A percentile compares a stretch with the other conserved stretches of the same genome.
Conservation (phyloP, 2,329 filamentous ascomycete species). For the Colletotrichum magnum region DNA sequence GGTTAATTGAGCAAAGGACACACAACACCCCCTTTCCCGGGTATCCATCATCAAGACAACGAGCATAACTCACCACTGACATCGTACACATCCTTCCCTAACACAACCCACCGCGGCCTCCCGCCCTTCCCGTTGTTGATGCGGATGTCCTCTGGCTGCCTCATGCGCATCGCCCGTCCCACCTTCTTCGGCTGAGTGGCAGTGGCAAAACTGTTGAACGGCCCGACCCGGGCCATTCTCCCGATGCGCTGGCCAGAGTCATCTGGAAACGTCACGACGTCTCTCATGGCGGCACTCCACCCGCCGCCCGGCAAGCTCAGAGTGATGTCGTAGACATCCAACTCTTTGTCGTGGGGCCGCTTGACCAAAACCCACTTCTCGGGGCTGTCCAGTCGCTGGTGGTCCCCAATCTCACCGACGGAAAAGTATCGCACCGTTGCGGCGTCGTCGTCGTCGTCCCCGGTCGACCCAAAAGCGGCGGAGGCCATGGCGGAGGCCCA, state of each 20-base stretch:
- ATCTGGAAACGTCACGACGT: neutral
- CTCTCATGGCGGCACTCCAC: neutral
- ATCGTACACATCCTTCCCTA: neutral
- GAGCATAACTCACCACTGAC: neutral
- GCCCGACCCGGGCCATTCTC: neutral
- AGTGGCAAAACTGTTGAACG: neutral
- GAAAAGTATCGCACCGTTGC: neutral
- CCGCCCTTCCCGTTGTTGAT: slow-evolving; percentile 8
- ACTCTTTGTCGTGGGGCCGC: neutral
- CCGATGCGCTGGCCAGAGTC: no score
- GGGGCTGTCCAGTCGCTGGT: neutral
- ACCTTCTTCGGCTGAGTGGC: neutral
- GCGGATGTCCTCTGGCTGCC: neutral
- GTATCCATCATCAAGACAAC: neutral
- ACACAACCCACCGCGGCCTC: neutral
- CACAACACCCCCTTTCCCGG: no score
- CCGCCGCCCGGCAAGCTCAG: neutral
- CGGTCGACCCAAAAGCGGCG: no score
- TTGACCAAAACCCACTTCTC: neutral
- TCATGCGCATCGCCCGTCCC: slow-evolving; percentile 1
- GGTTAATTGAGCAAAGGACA: no score
- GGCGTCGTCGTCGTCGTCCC: neutral
- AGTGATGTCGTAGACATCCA: slow-evolving; percentile 1
- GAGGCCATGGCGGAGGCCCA: no score
- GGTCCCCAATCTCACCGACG: slow-evolving; percentile 10